Evolutionary conservation across 2,329 filamentous ascomycete genomes (phyloP).

Genomic region (Penicillium concentricum): DNA sequence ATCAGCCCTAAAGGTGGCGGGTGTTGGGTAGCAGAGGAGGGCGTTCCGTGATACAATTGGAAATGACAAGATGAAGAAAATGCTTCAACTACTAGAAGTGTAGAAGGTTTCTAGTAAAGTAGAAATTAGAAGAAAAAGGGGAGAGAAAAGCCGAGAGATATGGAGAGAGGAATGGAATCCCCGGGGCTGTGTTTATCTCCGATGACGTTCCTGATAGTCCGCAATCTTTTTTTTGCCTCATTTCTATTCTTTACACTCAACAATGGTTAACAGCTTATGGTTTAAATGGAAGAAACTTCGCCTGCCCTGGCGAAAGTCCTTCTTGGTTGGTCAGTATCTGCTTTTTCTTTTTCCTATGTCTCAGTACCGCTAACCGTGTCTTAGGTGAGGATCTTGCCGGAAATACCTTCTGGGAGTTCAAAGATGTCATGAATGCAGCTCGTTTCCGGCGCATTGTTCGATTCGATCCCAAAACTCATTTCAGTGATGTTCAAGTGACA

Average conservation of each 20-base stretch:
- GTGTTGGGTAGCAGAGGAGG: constrained; percentile 21
- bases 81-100: background rate
- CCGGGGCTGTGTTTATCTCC: constrained; percentile 23
- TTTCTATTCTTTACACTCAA: constrained; percentile 13
- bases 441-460: constrained; percentile 60
- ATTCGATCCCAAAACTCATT: constrained; percentile 53
- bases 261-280: constrained; percentile 54
- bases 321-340: constrained; percentile 53
- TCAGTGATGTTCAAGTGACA: constrained; percentile 59
- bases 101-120: background rate
- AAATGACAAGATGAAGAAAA: background rate
- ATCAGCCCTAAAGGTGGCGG: constrained; percentile 18
- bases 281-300: constrained; percentile 62
- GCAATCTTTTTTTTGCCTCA: constrained; percentile 3
- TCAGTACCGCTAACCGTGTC: constrained; percentile 13
- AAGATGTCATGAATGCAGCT: constrained; percentile 54
- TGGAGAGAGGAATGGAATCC: constrained; percentile 20
- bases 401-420: constrained; percentile 68
- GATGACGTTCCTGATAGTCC: constrained; percentile 28
- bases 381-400: constrained; percentile 60
- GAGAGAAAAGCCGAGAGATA: constrained; percentile 2
- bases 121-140: background rate
- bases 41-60: background rate
- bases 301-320: constrained; percentile 62
- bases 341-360: background rate